Evolutionary conservation across 495 filamentous ascomycete genomes (phyloP).

Genomic region (Saxophila tyrrhenica): DNA sequence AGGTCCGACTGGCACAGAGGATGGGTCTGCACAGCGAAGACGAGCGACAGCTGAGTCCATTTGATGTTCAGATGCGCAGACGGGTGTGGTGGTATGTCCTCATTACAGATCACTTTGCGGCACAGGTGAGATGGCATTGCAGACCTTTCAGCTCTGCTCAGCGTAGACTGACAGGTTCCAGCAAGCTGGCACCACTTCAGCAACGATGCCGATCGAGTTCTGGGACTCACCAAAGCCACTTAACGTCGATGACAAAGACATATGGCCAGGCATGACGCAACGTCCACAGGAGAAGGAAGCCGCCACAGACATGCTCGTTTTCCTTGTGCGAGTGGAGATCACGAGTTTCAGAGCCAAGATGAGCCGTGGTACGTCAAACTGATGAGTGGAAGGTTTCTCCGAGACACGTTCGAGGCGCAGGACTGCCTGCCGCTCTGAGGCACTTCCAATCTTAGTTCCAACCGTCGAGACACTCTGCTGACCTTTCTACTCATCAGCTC

Average conservation of each 20-base stretch:
- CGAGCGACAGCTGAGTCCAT: conserved; percentile 11
- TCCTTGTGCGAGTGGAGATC: conserved; percentile 1
- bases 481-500: too few species aligned
- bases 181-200: not conserved
- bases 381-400: too few species aligned
- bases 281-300: conserved; percentile 2
- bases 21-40: conserved; percentile 21
- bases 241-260: conserved; percentile 21
- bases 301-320: conserved; percentile 21
- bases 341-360: not conserved
- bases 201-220: not conserved
- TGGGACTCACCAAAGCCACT: conserved; percentile 5
- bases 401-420: too few species aligned
- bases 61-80: conserved; percentile 18
- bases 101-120: too few species aligned
- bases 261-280: conserved; percentile 17
- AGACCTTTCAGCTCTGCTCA: too few species aligned
- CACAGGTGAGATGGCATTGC: conserved; percentile 10
- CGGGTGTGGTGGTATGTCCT: conserved; percentile 19
- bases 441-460: too few species aligned
- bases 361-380: too few species aligned
- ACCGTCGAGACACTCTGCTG: too few species aligned
- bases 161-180: too few species aligned
- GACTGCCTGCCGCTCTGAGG: too few species aligned
- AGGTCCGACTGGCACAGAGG: conserved; percentile 15